phyloP scores from a whole-genome alignment of 2,329 filamentous ascomycete species.

The Cordyceps cicadae region DNA sequence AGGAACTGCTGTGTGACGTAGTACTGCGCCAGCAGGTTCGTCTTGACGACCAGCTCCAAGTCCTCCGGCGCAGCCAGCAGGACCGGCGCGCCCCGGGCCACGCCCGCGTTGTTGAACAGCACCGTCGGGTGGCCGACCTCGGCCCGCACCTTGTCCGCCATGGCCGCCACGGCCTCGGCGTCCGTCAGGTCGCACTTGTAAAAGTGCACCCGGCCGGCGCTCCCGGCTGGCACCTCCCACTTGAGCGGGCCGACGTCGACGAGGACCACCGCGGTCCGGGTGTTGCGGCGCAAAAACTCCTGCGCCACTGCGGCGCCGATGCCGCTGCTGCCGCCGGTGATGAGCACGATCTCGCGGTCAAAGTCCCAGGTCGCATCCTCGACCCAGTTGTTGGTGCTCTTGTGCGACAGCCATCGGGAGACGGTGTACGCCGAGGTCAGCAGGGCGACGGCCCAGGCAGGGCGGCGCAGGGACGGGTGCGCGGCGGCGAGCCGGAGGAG shows the following conservation, averaged over 20 bases:
- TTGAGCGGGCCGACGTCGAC: slow-evolving; percentile 26
- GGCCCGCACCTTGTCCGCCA: slow-evolving; percentile 22
- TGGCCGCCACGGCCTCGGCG: slow-evolving; percentile 19
- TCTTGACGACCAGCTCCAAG: slow-evolving; percentile 23
- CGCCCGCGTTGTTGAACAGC: slow-evolving; percentile 28
- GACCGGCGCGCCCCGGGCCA: slow-evolving; percentile 21
- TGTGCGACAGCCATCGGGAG: slow-evolving; percentile 18
- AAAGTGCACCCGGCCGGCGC: slow-evolving; percentile 18
- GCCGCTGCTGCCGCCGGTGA: slow-evolving; percentile 33
- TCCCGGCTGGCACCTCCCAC: slow-evolving; percentile 18
- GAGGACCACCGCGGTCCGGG: slow-evolving; percentile 23
- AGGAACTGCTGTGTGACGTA: slow-evolving; percentile 50
- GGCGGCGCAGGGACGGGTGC: not conserved
- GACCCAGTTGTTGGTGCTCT: slow-evolving; percentile 21
- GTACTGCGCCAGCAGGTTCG: slow-evolving; percentile 53
- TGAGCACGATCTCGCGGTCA: slow-evolving; percentile 29
- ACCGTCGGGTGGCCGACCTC: slow-evolving; percentile 31
- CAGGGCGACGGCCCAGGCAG: slow-evolving; percentile 12
- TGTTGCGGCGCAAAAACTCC: slow-evolving; percentile 20
- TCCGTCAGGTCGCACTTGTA: slow-evolving; percentile 30
- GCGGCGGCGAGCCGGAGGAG: not conserved
- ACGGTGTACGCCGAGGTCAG: slow-evolving; percentile 15
- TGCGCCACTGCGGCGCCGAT: slow-evolving; percentile 28
- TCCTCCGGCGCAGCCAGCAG: slow-evolving; percentile 23
- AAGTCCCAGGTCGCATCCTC: slow-evolving; percentile 22